Evolutionary conservation across 2,329 filamentous ascomycete species (phyloP), one percentile per base, ranked within the genome.

Genomic region (Apiospora arundinis): DNA sequence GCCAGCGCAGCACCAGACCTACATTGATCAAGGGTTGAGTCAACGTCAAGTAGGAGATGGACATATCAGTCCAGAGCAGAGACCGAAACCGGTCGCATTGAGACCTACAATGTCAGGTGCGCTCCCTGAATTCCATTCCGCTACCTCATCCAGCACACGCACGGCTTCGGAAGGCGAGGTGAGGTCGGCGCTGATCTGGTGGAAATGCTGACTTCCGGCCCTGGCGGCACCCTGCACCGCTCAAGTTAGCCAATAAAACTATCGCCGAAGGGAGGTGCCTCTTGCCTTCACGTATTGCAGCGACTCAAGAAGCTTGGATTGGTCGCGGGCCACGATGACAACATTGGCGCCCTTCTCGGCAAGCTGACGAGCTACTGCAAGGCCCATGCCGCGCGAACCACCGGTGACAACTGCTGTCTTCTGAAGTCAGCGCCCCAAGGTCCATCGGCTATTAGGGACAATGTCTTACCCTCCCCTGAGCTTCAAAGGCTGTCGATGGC

Each of bases 301-400:
- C 1, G 89, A 88, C 7, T 82, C 79, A 72, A 89, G 82, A 28
- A 94, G 88, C 78, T 91, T 93, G 69, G 82, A 80, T 28, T 85
- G 78, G 69, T 88, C 89, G 45, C 92, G 88, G 14, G 92, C 91
- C 66, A 93, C 88, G 74, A 94, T 89, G 42, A 92, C 86, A 52
- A 94, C 82, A 77, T 92, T 90, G 21, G 92, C 92, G 68, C 92
- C 92, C 80, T 91, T 91, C 52, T 84, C 82, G 4, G 92, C 86
- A 25, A 94, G 85, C 66, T 92, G 83, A 67, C 87, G 85, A 1
- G 87, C 92, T 32, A 90, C 83, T 46, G 86, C 87, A 75, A 87
- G 86, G 46, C 92, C 92, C 87, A 93, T 90, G 70, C 92, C 92
- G 76, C 92, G 89, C 1, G 92, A 93, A 45, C 88, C 91, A 65